A percentile compares a stretch with the other conserved stretches of the same genome.
phyloP scores from a whole-genome alignment of 2,329 filamentous ascomycete genomes.

The Alternaria ventricosa region DNA sequence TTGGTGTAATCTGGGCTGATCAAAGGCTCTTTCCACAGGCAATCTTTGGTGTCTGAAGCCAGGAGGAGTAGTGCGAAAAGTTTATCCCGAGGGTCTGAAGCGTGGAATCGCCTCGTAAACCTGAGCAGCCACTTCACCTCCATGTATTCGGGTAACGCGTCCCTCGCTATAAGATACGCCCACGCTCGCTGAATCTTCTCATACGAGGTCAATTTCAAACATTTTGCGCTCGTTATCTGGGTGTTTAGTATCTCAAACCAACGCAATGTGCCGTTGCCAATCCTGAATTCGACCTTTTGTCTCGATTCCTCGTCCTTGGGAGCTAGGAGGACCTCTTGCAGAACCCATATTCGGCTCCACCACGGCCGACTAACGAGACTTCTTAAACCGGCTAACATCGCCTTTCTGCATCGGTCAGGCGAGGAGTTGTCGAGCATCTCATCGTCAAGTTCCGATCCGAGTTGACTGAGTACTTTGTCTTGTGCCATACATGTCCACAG shows the following conservation, averaged over 20 bases:
- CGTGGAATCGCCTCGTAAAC: too few species aligned
- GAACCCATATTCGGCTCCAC: not conserved
- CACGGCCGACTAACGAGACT: too few species aligned
- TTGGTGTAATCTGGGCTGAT: not conserved
- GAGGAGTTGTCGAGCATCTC: too few species aligned
- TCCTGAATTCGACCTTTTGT: not conserved
- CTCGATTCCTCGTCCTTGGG: not conserved
- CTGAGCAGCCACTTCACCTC: too few species aligned
- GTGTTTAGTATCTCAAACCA: too few species aligned
- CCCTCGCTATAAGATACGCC: too few species aligned
- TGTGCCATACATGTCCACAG: not conserved
- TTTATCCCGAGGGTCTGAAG: not conserved
- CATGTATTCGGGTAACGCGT: too few species aligned
- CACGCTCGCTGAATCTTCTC: too few species aligned
- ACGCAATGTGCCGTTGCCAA: too few species aligned
- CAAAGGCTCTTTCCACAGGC: not conserved
- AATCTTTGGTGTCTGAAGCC: not conserved
- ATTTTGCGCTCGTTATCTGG: too few species aligned
- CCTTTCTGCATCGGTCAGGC: not conserved
- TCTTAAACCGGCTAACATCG: too few species aligned
- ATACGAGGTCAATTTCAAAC: too few species aligned
- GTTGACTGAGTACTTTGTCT: not conserved
- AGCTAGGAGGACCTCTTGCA: not conserved
- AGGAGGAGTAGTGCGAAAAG: not conserved
- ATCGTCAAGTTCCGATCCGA: not conserved